phyloP scores from a whole-genome alignment of 169 alveolate genomes.

The Fabrea salina region DNA sequence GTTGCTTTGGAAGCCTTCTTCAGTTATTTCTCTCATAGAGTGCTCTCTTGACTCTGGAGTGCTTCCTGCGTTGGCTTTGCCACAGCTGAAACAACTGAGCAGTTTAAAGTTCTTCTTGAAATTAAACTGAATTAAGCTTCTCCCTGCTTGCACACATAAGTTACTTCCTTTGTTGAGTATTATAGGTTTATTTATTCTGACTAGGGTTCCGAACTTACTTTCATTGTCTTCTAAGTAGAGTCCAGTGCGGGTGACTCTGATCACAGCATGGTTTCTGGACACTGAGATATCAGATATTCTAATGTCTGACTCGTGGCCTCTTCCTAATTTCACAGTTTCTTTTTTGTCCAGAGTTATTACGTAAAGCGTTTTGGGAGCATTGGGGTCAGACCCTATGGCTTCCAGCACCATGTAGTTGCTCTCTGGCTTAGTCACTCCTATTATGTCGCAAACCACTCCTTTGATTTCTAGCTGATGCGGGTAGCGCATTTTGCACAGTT shows the following conservation, averaged over 20 bases:
- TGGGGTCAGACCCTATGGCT: neutral
- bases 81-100: neutral
- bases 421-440: conserved; percentile 15
- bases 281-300: conserved; percentile 94
- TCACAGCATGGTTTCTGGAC: conserved; percentile 89
- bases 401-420: conserved; percentile 8
- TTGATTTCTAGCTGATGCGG: conserved; percentile 41
- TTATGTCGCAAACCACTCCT: neutral
- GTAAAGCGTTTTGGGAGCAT: conserved; percentile 67
- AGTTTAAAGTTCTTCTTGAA: neutral
- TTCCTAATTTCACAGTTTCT: conserved; percentile 85
- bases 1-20: no score
- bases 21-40: neutral
- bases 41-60: neutral
- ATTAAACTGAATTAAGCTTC: neutral
- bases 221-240: conserved; percentile 89
- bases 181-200: conserved; percentile 66
- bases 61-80: neutral
- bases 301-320: conserved; percentile 93
- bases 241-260: conserved; percentile 80
- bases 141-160: neutral
- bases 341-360: conserved; percentile 78
- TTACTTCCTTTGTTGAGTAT: conserved; percentile 22
- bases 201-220: conserved; percentile 95
- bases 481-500: conserved; percentile 63